A percentile compares a stretch with the other conserved stretches of the same genome.
Evolutionary conservation across 1,139 yeast species (phyloP).

Genomic region (Kluyveromyces sp.): DNA sequence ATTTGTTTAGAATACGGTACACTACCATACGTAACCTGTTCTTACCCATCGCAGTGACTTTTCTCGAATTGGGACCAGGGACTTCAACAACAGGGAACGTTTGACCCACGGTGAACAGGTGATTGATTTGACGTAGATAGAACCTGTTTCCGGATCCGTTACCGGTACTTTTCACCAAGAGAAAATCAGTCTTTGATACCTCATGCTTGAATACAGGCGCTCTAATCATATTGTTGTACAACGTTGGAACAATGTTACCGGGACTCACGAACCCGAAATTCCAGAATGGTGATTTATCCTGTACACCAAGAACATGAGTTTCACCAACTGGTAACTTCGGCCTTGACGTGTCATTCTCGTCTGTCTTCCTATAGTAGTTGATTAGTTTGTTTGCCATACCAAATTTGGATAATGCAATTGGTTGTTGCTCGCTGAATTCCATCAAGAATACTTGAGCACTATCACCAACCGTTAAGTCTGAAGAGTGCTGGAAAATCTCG

Average conservation of each 20-base stretch:
- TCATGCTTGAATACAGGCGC: conserved; percentile 94
- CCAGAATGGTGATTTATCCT: conserved; percentile 97
- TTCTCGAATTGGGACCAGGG: conserved; percentile 97
- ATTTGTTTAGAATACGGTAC: conserved; percentile 74
- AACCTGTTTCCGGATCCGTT: conserved; percentile 54
- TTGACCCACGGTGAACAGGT: conserved; percentile 84
- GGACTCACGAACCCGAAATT: conserved; percentile 95
- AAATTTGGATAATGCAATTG: conserved; percentile 72
- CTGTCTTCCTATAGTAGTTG: conserved; percentile 82
- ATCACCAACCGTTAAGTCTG: conserved; percentile 80
- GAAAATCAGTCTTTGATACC: conserved; percentile 67
- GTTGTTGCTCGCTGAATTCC: conserved; percentile 90
- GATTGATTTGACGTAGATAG: conserved; percentile 59
- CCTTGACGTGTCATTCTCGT: conserved; percentile 73
- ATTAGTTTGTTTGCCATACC: conserved; percentile 96
- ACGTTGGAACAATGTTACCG: conserved; percentile 88
- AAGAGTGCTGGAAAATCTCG: conserved; percentile 62
- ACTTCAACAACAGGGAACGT: conserved; percentile 88
- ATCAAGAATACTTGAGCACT: conserved; percentile 66
- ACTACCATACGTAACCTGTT: conserved; percentile 91
- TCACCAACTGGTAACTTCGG: conserved; percentile 91
- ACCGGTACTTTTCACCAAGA: conserved; percentile 74
- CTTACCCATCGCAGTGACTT: conserved; percentile 88
- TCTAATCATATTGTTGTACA: conserved; percentile 83
- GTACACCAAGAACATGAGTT: conserved; percentile 89